Evolutionary conservation across 176 grass and related monocot genomes (phyloP).

Genomic region (Carex cristatella): DNA sequence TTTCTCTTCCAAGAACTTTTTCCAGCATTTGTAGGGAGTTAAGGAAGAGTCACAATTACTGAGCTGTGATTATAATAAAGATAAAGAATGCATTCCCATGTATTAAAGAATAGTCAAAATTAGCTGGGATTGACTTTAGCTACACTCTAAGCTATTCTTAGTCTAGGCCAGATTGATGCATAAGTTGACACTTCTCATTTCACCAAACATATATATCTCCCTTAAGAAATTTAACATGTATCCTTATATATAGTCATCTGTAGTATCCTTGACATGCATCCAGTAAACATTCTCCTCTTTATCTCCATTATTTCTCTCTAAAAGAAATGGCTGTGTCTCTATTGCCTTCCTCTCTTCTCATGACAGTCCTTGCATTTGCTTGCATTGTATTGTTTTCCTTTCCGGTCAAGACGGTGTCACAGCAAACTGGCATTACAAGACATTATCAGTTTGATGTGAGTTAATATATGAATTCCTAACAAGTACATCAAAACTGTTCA

Average conservation of each 20-base stretch:
- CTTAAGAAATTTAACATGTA: conserved; percentile 10
- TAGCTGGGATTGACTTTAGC: conserved; percentile 53
- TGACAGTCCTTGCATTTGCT: neutral
- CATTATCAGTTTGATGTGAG: conserved; percentile 72
- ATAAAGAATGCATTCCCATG: neutral
- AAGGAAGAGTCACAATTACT: too few relatives aligned
- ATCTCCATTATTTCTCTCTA: neutral
- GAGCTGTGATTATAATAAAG: neutral
- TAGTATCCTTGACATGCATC: neutral
- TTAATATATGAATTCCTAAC: neutral
- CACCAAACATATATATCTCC: conserved; percentile 24
- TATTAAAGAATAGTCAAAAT: conserved; percentile 20
- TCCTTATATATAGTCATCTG: conserved; percentile 18
- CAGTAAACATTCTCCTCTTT: conserved; percentile 18
- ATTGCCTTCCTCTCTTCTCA: conserved; percentile 9
- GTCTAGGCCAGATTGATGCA: neutral
- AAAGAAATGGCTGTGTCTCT: conserved; percentile 31
- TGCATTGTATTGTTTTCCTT: conserved; percentile 19
- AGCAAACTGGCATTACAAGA: conserved; percentile 39
- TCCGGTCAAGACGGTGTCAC: conserved; percentile 2
- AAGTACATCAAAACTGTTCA: neutral
- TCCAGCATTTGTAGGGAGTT: too few relatives aligned
- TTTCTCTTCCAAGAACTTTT: too few relatives aligned
- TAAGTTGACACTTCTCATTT: conserved; percentile 18
- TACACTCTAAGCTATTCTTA: conserved; percentile 32